Evolutionary conservation across 441 rosid genomes (phyloP), one percentile per base, ranked within the genome.

Genomic region (Pelargonium citronellum): DNA sequence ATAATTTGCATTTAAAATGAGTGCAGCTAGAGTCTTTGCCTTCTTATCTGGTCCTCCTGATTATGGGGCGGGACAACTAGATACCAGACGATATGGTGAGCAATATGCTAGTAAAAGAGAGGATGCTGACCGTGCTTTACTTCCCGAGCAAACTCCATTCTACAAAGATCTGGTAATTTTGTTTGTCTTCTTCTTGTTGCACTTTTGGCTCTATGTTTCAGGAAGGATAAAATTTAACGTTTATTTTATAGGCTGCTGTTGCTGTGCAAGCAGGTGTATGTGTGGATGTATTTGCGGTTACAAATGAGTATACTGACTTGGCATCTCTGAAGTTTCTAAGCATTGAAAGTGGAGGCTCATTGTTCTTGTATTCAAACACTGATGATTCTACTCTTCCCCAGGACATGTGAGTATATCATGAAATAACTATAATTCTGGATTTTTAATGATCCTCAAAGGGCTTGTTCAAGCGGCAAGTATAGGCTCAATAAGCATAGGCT

Each of bases 381-480:
- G 99, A 95, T 79, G 98, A 95, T 75, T 95, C 97, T 12, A 91
- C 99, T 34, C 97, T 95, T 82, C 99, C 99, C 79, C 99, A 90
- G 87, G 98, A 95, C 83, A 92, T 95, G 99, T 95, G 80, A 90
- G 96, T 85, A 39, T 39, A 64, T 69, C 27, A 60, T 49, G 60
- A n/a, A 60, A 27, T 8, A 60, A 60, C 64, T 20, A 60, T 69
- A 5, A 37, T 27, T 39, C 27, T 39, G 27, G 44, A 19, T 7
- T 68, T 34, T 22, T 20, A 22, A 9, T 20, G 15, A 60, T 8
- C 2, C n/a, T 39, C 3, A 60, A 60, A 60, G 64, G 63, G 34
- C 37, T 60, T 8, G 37, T 60, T 22, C 64, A 60, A 60, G 13
- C 6, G 37, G 13, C 37, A 60, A 60, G 64, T 3, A 5, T 60